Evolutionary conservation across 257 asterid genomes (phyloP), one percentile per base, ranked within the genome.

Genomic region (Penstemon davidsonii): DNA sequence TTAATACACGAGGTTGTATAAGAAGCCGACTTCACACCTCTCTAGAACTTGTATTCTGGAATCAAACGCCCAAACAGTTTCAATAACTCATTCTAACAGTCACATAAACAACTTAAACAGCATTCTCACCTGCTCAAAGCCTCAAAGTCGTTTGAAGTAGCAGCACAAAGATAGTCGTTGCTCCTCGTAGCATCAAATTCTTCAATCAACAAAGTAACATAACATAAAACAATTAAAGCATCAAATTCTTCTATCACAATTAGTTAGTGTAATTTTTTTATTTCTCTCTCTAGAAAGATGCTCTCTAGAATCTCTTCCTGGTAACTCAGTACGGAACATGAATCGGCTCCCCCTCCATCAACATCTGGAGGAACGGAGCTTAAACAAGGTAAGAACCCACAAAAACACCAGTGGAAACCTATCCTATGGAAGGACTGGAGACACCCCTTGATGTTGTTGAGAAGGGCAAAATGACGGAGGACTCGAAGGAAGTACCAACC

Each of bases 131-230:
- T 83, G 85, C 76, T 92, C 97, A 78, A 25, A 25, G 33, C 33
- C 33, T 25, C 33, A 25, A 92, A 90, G 78, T 86, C 86, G 66
- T 76, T 66, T 13, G 78, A 71, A 45, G 96, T 90, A 62, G 95
- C 93, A 36, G 95, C 97, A 85, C 97, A 92, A 45, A 92, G 95
- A 79, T 85, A 81, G 72, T 96, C 97, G 13, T 95, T 90, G 84
- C 98, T 92, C 88, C 98, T 86, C 19, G 86, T 86, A 52, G 98
- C 97, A 59, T 92, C 98, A 64, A 93, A 88, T 15, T 92, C 96
- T 62, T 88, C 84, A 73, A 76, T 86, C 80, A 86, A 91, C 96
- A 88, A 67, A 46, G 70, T 38, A 76, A 75, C 15, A 74, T 33
- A 69, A 46, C 42, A 57, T 5, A 47, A 57, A 67, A 43, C 42